Percentiles rank a stretch among this genome's conserved stretches.
phyloP scores from a whole-genome alignment of 345 rosid species.

The Melastoma malabathricum region DNA sequence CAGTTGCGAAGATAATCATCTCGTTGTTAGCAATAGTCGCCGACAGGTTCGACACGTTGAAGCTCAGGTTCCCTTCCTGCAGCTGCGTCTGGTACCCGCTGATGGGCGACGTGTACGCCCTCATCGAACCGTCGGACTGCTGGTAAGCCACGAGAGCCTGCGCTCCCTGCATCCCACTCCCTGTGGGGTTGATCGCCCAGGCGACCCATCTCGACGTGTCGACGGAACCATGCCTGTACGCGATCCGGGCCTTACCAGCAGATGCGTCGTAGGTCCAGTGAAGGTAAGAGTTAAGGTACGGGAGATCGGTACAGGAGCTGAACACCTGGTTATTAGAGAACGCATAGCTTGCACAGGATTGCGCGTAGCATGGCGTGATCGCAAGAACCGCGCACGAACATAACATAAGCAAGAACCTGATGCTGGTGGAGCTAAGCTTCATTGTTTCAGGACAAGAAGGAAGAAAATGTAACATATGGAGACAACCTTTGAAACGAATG shows the following conservation, averaged over 20 bases:
- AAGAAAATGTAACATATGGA: no score
- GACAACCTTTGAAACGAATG: no score
- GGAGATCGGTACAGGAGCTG: conserved; percentile 58
- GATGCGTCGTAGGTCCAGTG: conserved; percentile 57
- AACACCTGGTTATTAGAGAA: conserved; percentile 53
- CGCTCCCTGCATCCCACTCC: conserved; percentile 58
- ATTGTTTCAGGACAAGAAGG: no score
- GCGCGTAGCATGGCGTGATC: conserved; percentile 21
- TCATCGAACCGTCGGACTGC: conserved; percentile 38
- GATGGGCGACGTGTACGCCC: conserved; percentile 57
- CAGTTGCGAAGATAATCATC: conserved; percentile 55
- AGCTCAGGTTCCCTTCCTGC: conserved; percentile 44
- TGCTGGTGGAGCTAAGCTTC: not conserved
- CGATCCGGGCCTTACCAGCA: conserved; percentile 40
- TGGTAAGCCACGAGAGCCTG: conserved; percentile 77
- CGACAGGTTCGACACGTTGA: conserved; percentile 43
- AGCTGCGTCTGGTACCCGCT: conserved; percentile 32
- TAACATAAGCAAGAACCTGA: conserved; percentile 4
- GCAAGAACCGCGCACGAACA: conserved; percentile 7
- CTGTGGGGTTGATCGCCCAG: conserved; percentile 81
- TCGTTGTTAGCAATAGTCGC: conserved; percentile 44
- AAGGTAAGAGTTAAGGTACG: conserved; percentile 54
- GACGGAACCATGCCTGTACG: conserved; percentile 52
- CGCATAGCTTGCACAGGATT: conserved; percentile 41
- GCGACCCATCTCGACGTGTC: conserved; percentile 54